Evolutionary conservation across 768 basidiomycete species (phyloP), one percentile per base, ranked within the genome.

Genomic region (Leccinum incarnatum): DNA sequence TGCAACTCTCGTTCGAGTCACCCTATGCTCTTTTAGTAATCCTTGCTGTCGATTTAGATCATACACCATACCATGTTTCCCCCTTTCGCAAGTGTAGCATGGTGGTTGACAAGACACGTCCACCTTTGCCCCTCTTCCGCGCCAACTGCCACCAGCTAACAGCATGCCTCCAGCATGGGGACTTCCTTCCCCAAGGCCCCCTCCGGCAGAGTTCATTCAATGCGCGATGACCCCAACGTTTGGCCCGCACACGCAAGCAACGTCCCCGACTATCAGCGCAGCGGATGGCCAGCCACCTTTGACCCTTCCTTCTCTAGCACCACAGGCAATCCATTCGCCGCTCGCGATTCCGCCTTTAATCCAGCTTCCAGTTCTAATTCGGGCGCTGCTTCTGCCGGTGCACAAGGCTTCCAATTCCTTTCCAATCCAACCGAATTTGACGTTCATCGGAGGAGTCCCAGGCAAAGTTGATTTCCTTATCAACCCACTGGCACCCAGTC

Each of bases 231-330:
- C 27, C 27, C 27, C 27, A 29, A 29, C 27, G 27, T 29, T 29
- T 29, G 27, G 27, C 74, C 82, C 6, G 72, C 79, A 19, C 73
- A 75, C 4, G 65, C 71, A n/a, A 64, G 67, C 21, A 55, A 71
- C 65, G 71, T 60, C 53, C 68, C 59, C 2, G 74, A 79, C 53
- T 83, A 81, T 64, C 78, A 79, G 53, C 75, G 77, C 76, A 67
- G 72, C 21, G 73, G 53, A 60, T 73, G 63, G 67, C 48, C 60
- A 17, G 34, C 46, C 3, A 62, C 58, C 17, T 72, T 70, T 9
- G 51, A 55, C 10, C 37, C 63, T 10, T 55, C 65, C 1, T 52
- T 67, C 42, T 34, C 64, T 48, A 29, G 34, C 25, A 17, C 21
- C 51, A 54, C 23, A 6, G 19, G 52, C 14, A 49, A 32, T 17